phyloP scores from a whole-genome alignment of 1,284 basidiomycete species.

The Erythrobasidium hasegawianum region DNA sequence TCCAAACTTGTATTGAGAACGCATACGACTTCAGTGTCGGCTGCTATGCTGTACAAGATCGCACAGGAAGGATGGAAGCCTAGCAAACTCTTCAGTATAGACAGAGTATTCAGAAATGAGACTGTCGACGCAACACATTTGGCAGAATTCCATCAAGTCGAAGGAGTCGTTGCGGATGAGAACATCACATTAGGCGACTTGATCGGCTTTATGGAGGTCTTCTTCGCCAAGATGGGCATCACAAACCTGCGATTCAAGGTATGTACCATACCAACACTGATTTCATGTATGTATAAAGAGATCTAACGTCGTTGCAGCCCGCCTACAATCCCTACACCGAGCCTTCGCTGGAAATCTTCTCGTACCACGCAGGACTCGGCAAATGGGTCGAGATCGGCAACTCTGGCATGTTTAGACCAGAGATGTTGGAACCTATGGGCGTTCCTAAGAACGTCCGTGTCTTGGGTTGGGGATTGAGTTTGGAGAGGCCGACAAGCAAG shows the following conservation, averaged over 20 bases:
- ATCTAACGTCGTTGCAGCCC: no score
- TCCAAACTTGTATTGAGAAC: conserved; percentile 89
- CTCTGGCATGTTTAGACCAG: conserved; percentile 98
- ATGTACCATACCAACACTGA: no score
- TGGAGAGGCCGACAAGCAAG: conserved; percentile 85
- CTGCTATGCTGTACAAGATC: conserved; percentile 89
- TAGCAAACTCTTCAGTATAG: conserved; percentile 95
- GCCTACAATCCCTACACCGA: conserved; percentile 97
- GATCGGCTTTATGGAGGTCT: conserved; percentile 96
- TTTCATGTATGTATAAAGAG: no score
- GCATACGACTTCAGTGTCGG: conserved; percentile 94
- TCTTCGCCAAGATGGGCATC: conserved; percentile 94
- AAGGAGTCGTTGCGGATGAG: conserved; percentile 95
- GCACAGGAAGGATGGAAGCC: conserved; percentile 87
- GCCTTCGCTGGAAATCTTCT: conserved; percentile 99
- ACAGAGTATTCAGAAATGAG: conserved; percentile 98
- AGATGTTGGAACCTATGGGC: conserved; percentile 99
- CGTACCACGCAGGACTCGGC: conserved; percentile 88
- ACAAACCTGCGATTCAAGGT: conserved; percentile 48
- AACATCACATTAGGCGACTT: conserved; percentile 92
- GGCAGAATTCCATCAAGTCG: conserved; percentile 99
- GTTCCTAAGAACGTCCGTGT: conserved; percentile 95
- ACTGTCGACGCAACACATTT: conserved; percentile 99
- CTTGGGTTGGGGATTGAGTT: conserved; percentile 91
- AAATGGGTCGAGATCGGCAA: conserved; percentile 88